phyloP scores from a whole-genome alignment of 2,329 filamentous ascomycete species.

The Venturia oleaginea region DNA sequence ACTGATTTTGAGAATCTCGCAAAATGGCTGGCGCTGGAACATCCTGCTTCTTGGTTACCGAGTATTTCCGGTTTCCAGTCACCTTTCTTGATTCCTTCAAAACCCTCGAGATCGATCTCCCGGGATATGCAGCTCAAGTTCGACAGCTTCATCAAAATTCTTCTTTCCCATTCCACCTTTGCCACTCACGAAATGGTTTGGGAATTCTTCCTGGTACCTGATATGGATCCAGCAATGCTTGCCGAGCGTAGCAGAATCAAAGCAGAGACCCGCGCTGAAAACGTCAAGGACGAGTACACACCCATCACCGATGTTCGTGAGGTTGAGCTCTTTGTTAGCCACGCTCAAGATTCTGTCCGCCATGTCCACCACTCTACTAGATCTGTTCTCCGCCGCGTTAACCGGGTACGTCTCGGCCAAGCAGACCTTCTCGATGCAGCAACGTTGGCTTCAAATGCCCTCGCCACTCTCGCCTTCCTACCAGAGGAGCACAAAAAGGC shows the following conservation, averaged over 20 bases:
- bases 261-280: constrained; percentile 71
- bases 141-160: constrained; percentile 78
- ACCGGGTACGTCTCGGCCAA: constrained; percentile 57
- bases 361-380: constrained; percentile 76
- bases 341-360: constrained; percentile 82
- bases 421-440: constrained; percentile 61
- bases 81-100: constrained; percentile 87
- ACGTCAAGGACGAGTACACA: constrained; percentile 78
- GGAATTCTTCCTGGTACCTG: constrained; percentile 97
- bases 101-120: constrained; percentile 77
- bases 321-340: constrained; percentile 85
- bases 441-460: constrained; percentile 41
- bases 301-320: constrained; percentile 73
- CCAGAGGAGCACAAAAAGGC: constrained; percentile 59
- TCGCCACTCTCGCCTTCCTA: constrained; percentile 45
- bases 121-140: constrained; percentile 80
- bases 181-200: constrained; percentile 94
- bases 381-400: constrained; percentile 70
- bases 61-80: constrained; percentile 54
- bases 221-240: constrained; percentile 84
- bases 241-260: constrained; percentile 81
- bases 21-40: constrained; percentile 73
- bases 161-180: constrained; percentile 85
- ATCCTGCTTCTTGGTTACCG: constrained; percentile 92
- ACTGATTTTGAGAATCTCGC: constrained; percentile 86